phyloP scores from a whole-genome alignment of 2,329 filamentous ascomycete genomes.

The Rhynchosporium graminicola region DNA sequence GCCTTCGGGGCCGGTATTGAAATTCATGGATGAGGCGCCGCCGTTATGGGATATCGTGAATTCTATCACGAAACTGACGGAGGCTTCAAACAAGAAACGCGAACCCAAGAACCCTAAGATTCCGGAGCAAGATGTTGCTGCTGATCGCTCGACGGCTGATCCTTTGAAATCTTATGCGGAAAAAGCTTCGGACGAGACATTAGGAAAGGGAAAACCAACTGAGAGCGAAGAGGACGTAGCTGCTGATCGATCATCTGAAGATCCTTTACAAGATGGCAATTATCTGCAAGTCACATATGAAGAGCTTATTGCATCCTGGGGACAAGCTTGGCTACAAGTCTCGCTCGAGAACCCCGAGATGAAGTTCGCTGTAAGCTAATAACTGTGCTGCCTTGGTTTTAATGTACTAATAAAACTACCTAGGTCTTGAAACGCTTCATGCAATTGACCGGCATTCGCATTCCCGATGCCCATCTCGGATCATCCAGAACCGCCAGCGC shows the following conservation, averaged over 20 bases:
- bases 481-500: slow-evolving; percentile 54
- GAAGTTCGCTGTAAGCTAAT: slow-evolving; percentile 71
- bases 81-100: slow-evolving; percentile 26
- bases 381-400: neutral
- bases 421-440: slow-evolving; percentile 80
- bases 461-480: slow-evolving; percentile 70
- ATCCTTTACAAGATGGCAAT: slow-evolving; percentile 25
- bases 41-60: slow-evolving; percentile 22
- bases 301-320: slow-evolving; percentile 47
- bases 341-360: slow-evolving; percentile 57
- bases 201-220: slow-evolving; percentile 29
- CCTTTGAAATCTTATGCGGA: slow-evolving; percentile 27
- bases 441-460: slow-evolving; percentile 75
- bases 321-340: slow-evolving; percentile 58
- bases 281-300: slow-evolving; percentile 31
- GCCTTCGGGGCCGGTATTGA: slow-evolving; percentile 27
- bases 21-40: slow-evolving; percentile 29
- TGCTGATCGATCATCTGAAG: slow-evolving; percentile 33
- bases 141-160: slow-evolving; percentile 33
- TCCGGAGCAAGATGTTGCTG: slow-evolving; percentile 36
- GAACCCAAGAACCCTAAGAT: slow-evolving; percentile 33
- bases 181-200: slow-evolving; percentile 26
- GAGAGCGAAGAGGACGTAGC: slow-evolving; percentile 37
- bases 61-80: slow-evolving; percentile 9
- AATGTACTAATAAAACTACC: slow-evolving; percentile 19